Evolutionary conservation across 2,329 filamentous ascomycete genomes (phyloP).

Genomic region (Fusarium scirpi): DNA sequence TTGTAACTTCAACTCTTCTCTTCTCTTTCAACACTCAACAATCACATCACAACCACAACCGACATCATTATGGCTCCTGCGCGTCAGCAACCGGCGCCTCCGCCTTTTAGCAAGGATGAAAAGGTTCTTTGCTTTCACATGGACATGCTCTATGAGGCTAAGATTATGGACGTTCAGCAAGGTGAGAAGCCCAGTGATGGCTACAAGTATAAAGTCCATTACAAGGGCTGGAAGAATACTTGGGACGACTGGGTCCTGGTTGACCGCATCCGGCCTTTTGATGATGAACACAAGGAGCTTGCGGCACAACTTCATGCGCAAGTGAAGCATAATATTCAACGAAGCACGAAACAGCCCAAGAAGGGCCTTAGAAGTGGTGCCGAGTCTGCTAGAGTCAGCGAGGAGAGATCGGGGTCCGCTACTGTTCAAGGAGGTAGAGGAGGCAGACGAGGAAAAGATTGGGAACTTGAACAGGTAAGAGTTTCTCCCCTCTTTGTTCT

Average conservation of each 20-base stretch:
- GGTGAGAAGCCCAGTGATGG: conserved; percentile 77
- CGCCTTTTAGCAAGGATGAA: conserved; percentile 80
- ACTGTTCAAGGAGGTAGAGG: conserved; percentile 73
- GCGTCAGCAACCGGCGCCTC: conserved; percentile 58
- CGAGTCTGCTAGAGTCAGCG: conserved; percentile 75
- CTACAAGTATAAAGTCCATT: conserved; percentile 93
- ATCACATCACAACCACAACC: conserved; percentile 25
- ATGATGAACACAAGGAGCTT: conserved; percentile 93
- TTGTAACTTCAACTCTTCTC: conserved; percentile 26
- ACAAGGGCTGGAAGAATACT: conserved; percentile 99
- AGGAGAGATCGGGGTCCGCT: conserved; percentile 74
- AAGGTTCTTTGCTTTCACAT: conserved; percentile 97
- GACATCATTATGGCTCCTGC: conserved; percentile 55
- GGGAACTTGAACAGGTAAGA: conserved; percentile 83
- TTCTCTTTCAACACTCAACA: conserved; percentile 25
- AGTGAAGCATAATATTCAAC: conserved; percentile 69
- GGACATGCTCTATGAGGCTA: conserved; percentile 97
- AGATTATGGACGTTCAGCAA: conserved; percentile 82
- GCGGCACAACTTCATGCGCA: conserved; percentile 79
- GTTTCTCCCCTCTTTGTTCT: conserved; percentile 11
- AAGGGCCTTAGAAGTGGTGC: conserved; percentile 56
- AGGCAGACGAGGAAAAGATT: conserved; percentile 80
- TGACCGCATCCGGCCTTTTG: conserved; percentile 93
- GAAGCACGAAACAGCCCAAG: conserved; percentile 66
- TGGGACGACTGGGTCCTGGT: conserved; percentile 99